Evolutionary conservation across 2,329 filamentous ascomycete genomes (phyloP), one percentile per base, ranked within the genome.

Genomic region (Hyphodiscus sp.): DNA sequence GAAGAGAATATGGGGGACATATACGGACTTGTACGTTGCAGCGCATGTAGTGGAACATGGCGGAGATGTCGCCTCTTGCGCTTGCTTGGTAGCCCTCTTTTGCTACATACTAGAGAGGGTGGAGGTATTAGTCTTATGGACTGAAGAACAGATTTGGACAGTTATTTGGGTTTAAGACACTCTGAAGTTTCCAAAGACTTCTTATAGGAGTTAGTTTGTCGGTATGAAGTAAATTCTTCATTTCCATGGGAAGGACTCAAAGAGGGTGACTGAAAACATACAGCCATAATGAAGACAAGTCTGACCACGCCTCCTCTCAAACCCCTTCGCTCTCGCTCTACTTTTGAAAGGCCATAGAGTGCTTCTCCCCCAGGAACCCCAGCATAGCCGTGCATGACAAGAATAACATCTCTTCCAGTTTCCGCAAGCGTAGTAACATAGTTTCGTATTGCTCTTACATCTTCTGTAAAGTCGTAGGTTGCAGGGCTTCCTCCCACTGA

Each of bases 301-400:
- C 68, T 55, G n/a, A 63, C 47, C 5, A 75, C 60, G 0, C 73
- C 72, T 2, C 71, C 72, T 50, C 65, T 67, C 53, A 71, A 65
- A 0, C 71, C 71, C n/a, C 61, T 55, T 47, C 50, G 56, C 30
- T 54, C 51, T 50, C 63, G 58, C 41, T 65, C 63, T 11, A 33
- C 33, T 51, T 59, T 65, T 9, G 60, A 56, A 11, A 65, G 53
- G 6, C 57, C 63, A 43, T 59, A 53, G 20, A 62, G 54, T 1
- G 63, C 61, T 51, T 65, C 63, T 10, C 59, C 59, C 7, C 59
- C 63, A 11, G 61, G 58, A 10, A 65, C 33, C 1, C 63, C 63
- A 19, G 56, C 58, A 49, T 63, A 65, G 16, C 56, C 53, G 54
- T 64, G 61, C 23, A 65, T 50, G 16, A 65, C 58, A 19, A 65